These are phyloP conservation scores for Cystobasidium sp. DNA, from an alignment of 1,284 basidiomycete species.

Conservation along the genomic window DNA sequence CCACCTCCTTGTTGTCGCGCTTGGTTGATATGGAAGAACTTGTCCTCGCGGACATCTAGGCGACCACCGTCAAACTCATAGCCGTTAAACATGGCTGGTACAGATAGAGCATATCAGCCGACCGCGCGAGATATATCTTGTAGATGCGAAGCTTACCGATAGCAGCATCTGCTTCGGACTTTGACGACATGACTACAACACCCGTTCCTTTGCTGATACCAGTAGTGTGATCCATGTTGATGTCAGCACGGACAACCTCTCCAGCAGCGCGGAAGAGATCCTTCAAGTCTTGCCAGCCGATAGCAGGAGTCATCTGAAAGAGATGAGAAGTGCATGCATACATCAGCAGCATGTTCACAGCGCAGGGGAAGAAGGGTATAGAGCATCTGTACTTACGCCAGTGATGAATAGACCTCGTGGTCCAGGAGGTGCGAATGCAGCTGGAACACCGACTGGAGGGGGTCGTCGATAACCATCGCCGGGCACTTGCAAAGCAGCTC, in stretches of 20 bases:
- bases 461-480: background rate
- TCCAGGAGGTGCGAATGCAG: slow-evolving; percentile 37
- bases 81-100: slow-evolving; percentile 84
- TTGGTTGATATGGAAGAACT: slow-evolving; percentile 79
- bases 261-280: slow-evolving; percentile 94
- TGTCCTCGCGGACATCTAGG: slow-evolving; percentile 85
- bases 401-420: slow-evolving; percentile 35
- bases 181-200: slow-evolving; percentile 41
- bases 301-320: slow-evolving; percentile 83
- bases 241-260: slow-evolving; percentile 90
- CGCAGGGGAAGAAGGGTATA: background rate
- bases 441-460: slow-evolving; percentile 14
- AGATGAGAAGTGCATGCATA: slow-evolving; percentile 49
- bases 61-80: slow-evolving; percentile 92
- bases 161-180: slow-evolving; percentile 66
- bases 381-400: slow-evolving; percentile 20
- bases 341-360: slow-evolving; percentile 66
- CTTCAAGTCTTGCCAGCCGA: slow-evolving; percentile 98
- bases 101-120: slow-evolving; percentile 15
- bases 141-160: slow-evolving; percentile 78
- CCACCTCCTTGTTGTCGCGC: slow-evolving; percentile 77
- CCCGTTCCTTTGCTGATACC: slow-evolving; percentile 92
- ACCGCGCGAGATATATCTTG: background rate
- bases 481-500: slow-evolving; percentile 15
- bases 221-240: slow-evolving; percentile 81